A percentile compares a stretch with the other conserved stretches of the same genome.
These are phyloP conservation scores for Escovopsis sp. DNA, from an alignment of 2,329 filamentous ascomycete species.

Conservation along the genomic window DNA sequence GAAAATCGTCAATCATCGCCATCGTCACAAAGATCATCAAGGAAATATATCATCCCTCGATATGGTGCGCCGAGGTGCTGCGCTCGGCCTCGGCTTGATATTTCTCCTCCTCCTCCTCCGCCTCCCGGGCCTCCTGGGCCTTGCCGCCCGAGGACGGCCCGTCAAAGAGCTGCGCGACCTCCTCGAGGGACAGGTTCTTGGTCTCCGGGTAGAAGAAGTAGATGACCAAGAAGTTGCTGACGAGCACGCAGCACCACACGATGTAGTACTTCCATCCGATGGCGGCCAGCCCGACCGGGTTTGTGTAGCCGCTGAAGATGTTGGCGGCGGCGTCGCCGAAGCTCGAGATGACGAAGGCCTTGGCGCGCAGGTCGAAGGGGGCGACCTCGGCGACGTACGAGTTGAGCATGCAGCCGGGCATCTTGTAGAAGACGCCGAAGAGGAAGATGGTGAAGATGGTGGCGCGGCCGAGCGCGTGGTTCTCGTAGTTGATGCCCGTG, in stretches of 20 bases:
- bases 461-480: conserved; percentile 40
- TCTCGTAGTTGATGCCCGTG: conserved; percentile 23
- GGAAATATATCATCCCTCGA: no score
- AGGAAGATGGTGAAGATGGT: conserved; percentile 44
- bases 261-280: conserved; percentile 25
- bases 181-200: conserved; percentile 14
- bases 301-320: conserved; percentile 5
- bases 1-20: no score
- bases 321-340: conserved; percentile 4
- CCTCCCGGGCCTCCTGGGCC: conserved; percentile 1
- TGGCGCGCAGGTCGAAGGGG: conserved; percentile 9
- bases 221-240: conserved; percentile 14
- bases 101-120: background rate
- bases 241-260: conserved; percentile 19
- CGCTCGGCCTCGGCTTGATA: no score
- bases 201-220: conserved; percentile 23
- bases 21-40: no score
- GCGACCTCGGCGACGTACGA: conserved; percentile 10
- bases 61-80: no score
- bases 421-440: conserved; percentile 29
- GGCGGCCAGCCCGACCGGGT: conserved; percentile 1
- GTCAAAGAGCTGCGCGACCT: conserved; percentile 14
- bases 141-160: conserved; percentile 8
- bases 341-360: conserved; percentile 5
- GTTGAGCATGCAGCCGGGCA: conserved; percentile 6